Percentiles rank a stretch among this genome's conserved stretches.
phyloP scores from a whole-genome alignment of 2,329 filamentous ascomycete species.

The Aciculosporium take region DNA sequence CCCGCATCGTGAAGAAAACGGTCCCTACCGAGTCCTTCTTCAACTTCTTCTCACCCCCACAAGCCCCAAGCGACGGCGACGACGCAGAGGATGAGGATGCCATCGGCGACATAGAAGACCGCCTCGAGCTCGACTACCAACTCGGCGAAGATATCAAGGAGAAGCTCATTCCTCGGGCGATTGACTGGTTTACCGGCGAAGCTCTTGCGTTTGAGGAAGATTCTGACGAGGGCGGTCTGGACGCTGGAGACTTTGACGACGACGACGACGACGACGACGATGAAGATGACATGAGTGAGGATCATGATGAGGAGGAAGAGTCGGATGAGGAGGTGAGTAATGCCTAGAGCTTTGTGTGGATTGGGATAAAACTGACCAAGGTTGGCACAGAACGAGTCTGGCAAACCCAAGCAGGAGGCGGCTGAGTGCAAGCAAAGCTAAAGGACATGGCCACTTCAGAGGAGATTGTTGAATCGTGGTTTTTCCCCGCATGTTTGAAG shows the following conservation, averaged over 20 bases:
- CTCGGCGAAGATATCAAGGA: constrained; percentile 99
- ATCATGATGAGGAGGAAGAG: constrained; percentile 70
- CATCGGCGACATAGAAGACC: constrained; percentile 87
- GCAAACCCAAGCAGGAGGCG: constrained; percentile 86
- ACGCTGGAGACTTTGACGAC: constrained; percentile 20
- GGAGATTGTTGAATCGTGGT: background rate
- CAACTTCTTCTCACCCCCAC: constrained; percentile 97
- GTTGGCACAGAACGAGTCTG: constrained; percentile 55
- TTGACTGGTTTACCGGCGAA: constrained; percentile 99
- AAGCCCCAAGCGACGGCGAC: constrained; percentile 63
- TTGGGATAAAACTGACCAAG: constrained; percentile 8
- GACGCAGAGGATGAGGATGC: constrained; percentile 58
- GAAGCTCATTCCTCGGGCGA: constrained; percentile 94
- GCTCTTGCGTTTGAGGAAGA: constrained; percentile 86
- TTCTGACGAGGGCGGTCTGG: constrained; percentile 66
- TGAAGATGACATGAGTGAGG: constrained; percentile 71
- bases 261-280: constrained; percentile 82
- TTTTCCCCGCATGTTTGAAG: constrained; percentile 2
- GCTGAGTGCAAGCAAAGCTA: constrained; percentile 95
- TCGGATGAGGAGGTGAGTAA: constrained; percentile 60
- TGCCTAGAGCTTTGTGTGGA: background rate
- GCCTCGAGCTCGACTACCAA: constrained; percentile 95
- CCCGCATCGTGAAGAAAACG: constrained; percentile 96
- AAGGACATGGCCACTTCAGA: background rate
- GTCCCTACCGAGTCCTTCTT: constrained; percentile 97